Evolutionary conservation across 2,329 filamentous ascomycete species (phyloP).

Genomic region (Scedosporium apiospermum): DNA sequence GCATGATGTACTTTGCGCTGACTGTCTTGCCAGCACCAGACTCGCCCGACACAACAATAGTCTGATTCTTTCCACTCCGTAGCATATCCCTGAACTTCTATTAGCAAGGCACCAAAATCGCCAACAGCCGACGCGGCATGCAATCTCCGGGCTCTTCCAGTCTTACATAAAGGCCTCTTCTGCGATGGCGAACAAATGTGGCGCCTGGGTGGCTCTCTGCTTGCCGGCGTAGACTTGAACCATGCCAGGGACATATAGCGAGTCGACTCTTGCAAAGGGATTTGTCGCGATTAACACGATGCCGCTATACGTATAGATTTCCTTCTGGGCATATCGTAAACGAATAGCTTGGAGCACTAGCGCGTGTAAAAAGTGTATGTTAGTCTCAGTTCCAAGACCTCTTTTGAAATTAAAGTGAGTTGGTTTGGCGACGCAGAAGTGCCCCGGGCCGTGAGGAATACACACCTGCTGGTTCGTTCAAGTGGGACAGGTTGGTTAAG

Average conservation of each 20-base stretch:
- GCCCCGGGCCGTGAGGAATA: background rate
- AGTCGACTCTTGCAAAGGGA: conserved; percentile 94
- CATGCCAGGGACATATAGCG: conserved; percentile 97
- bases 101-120: background rate
- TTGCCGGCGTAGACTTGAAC: conserved; percentile 99
- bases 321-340: conserved; percentile 93
- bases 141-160: background rate
- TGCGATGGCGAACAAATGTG: conserved; percentile 96
- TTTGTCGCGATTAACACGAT: conserved; percentile 98
- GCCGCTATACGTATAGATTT: conserved; percentile 99
- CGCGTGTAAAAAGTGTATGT: background rate
- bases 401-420: background rate
- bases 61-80: conserved; percentile 91
- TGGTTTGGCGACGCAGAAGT: background rate
- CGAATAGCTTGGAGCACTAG: conserved; percentile 94
- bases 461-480: conserved; percentile 95
- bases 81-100: conserved; percentile 70
- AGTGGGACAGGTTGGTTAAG: conserved; percentile 90
- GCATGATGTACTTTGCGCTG: conserved; percentile 99
- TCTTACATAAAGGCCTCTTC: conserved; percentile 95
- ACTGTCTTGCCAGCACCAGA: conserved; percentile 98
- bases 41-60: conserved; percentile 97
- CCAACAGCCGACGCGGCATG: background rate
- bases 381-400: no score
- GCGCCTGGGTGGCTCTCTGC: conserved; percentile 90